Percentiles rank a stretch among this genome's conserved stretches.
Conservation (phyloP, 768 basidiomycete genomes). For the Phanerochaete carnosa region DNA sequence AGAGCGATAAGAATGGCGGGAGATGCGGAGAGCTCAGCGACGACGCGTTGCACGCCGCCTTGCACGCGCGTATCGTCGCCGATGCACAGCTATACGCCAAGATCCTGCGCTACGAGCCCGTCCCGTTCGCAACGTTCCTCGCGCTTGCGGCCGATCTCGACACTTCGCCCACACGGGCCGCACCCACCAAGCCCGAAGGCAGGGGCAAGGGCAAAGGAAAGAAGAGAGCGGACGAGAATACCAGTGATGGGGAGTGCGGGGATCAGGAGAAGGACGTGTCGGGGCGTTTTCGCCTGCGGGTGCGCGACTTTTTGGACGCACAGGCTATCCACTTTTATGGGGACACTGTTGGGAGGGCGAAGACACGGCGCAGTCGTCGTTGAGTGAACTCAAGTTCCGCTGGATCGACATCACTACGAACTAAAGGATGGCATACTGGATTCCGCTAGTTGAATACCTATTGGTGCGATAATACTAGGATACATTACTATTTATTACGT, state of each 20-base stretch:
- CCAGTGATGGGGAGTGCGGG: neutral
- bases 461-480: neutral
- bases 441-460: neutral
- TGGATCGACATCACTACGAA: neutral
- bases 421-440: neutral
- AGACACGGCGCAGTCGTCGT: neutral
- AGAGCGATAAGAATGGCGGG: neutral
- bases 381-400: neutral
- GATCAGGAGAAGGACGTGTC: neutral
- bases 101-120: constrained; percentile 69
- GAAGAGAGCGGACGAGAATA: neutral
- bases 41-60: constrained; percentile 38
- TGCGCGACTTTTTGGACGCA: constrained; percentile 53
- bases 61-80: constrained; percentile 40
- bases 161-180: neutral
- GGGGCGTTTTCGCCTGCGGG: constrained; percentile 33
- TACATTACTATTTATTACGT: no score
- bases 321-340: constrained; percentile 58
- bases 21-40: constrained; percentile 24
- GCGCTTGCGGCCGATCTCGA: constrained; percentile 34
- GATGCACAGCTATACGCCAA: constrained; percentile 49
- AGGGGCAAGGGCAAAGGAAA: neutral
- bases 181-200: neutral
- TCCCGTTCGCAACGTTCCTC: constrained; percentile 53
- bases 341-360: neutral